Percentiles rank a stretch among this genome's conserved stretches.
These are phyloP conservation scores for Brassica hybrid DNA, from an alignment of 441 rosid species.

Conservation along the genomic window DNA sequence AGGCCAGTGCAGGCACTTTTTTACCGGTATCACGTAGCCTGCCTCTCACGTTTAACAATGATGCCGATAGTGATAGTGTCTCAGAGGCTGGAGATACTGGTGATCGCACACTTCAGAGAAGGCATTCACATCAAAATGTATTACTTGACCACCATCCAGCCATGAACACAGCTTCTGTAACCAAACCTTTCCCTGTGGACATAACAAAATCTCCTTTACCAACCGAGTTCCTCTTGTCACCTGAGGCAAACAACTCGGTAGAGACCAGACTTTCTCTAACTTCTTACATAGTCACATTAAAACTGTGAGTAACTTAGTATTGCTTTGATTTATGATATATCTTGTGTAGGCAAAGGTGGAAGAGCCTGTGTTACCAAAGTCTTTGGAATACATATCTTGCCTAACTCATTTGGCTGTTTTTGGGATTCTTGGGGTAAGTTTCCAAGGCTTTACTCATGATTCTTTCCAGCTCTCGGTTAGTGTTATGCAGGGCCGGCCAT, in stretches of 20 bases:
- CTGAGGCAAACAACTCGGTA: constrained; percentile 41
- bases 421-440: constrained; percentile 87
- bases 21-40: constrained; percentile 2
- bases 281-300: not conserved
- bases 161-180: constrained; percentile 38
- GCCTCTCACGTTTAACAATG: constrained; percentile 8
- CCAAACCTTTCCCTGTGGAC: constrained; percentile 50
- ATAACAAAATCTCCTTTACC: constrained; percentile 53
- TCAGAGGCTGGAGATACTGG: constrained; percentile 96
- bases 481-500: too few relatives aligned
- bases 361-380: constrained; percentile 49
- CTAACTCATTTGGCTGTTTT: constrained; percentile 78
- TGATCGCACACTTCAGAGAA: constrained; percentile 65
- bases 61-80: not conserved
- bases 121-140: too few relatives aligned
- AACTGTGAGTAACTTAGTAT: not conserved
- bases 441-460: not conserved
- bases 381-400: constrained; percentile 63
- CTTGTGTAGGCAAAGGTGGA: constrained; percentile 46
- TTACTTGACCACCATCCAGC: constrained; percentile 2
- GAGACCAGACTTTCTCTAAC: not conserved
- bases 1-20: constrained; percentile 7
- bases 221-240: constrained; percentile 48
- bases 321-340: constrained; percentile 17
- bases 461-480: too few relatives aligned